Conservation (phyloP, 2,329 filamentous ascomycete genomes). For the Coleophoma eucalyptorum region DNA sequence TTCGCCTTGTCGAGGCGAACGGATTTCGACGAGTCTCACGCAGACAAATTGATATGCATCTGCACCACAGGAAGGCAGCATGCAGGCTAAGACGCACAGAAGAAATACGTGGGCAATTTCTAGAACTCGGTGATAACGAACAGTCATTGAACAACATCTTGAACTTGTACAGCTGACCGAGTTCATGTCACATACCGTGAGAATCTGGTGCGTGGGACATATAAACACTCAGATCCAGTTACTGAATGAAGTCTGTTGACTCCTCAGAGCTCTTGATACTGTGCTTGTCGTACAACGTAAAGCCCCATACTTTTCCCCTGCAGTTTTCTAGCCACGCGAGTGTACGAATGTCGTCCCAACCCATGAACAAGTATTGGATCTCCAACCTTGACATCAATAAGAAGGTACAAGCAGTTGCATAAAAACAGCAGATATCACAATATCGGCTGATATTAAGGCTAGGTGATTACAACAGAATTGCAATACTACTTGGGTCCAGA, state of each 20-base stretch:
- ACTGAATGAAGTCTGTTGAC: background rate
- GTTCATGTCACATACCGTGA: background rate
- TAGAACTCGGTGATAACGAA: background rate
- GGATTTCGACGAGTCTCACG: background rate
- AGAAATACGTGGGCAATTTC: background rate
- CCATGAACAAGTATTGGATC: constrained; percentile 59
- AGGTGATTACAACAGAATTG: constrained; percentile 51
- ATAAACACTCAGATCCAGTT: background rate
- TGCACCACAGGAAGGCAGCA: background rate
- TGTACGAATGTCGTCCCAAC: constrained; percentile 19
- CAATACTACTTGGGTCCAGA: constrained; percentile 56
- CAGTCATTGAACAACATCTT: background rate
- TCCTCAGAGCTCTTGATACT: background rate
- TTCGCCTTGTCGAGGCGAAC: background rate
- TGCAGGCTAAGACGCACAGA: background rate
- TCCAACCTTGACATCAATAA: constrained; percentile 56
- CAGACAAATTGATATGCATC: background rate
- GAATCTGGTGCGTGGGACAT: background rate
- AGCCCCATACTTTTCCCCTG: background rate
- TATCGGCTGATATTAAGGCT: background rate
- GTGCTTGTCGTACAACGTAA: background rate
- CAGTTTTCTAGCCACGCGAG: background rate
- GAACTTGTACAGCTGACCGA: background rate
- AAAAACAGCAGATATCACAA: background rate
- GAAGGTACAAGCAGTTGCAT: constrained; percentile 28